Evolutionary conservation across 1,284 basidiomycete species (phyloP).

Genomic region (Gymnopus androsaceus): DNA sequence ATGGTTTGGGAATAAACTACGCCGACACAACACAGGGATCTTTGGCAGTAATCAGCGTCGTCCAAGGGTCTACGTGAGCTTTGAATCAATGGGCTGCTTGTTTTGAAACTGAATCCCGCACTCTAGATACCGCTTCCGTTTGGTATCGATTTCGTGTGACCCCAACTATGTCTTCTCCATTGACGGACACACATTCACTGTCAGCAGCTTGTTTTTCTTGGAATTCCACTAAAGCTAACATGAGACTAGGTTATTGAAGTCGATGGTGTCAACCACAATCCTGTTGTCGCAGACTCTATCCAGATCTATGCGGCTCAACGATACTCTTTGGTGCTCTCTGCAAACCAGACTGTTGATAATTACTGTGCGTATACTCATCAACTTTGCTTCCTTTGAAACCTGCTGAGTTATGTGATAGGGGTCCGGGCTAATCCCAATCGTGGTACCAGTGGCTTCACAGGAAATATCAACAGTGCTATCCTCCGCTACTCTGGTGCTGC

Average conservation of each 20-base stretch:
- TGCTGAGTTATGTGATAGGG: conserved; percentile 22
- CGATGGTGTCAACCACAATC: conserved; percentile 46
- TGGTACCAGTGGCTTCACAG: conserved; percentile 31
- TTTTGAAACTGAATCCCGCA: not conserved
- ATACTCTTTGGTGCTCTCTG: conserved; percentile 39
- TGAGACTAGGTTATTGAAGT: conserved; percentile 46
- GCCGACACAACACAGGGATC: conserved; percentile 15
- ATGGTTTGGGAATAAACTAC: conserved; percentile 42
- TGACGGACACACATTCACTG: conserved; percentile 39
- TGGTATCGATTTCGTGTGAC: conserved; percentile 38
- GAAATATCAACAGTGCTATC: conserved; percentile 42
- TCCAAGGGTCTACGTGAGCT: conserved; percentile 22
- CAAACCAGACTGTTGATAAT: conserved; percentile 35
- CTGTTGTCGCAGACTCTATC: conserved; percentile 41
- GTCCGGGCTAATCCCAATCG: conserved; percentile 43
- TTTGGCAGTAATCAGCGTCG: conserved; percentile 32
- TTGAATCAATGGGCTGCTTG: not conserved
- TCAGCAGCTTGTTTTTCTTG: not conserved
- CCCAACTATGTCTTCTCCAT: conserved; percentile 41
- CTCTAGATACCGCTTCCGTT: conserved; percentile 33
- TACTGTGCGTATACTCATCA: conserved; percentile 29
- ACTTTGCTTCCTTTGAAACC: not conserved
- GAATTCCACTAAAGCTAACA: not conserved
- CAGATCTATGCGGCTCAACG: conserved; percentile 36
- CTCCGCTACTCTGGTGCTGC: conserved; percentile 42